Conservation (phyloP, 441 rosid genomes). For the Euphorbia neoarborescens region DNA sequence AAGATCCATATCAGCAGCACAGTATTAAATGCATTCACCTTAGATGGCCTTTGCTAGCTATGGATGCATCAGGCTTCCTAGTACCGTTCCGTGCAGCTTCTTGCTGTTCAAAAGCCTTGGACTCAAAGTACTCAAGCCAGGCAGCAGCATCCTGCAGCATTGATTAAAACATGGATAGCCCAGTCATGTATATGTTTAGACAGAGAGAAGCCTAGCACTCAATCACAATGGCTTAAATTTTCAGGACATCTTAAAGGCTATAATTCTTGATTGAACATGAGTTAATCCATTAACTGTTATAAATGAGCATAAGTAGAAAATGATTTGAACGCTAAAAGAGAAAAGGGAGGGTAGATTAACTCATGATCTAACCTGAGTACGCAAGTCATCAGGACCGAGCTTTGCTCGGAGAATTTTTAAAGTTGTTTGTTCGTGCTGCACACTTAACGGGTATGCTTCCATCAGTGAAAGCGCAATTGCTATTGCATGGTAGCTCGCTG, state of each 20-base stretch:
- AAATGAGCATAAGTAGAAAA: constrained; percentile 1
- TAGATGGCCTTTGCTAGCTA: constrained; percentile 71
- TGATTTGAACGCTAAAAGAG: constrained; percentile 39
- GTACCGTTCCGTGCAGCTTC: constrained; percentile 62
- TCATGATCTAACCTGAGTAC: constrained; percentile 43
- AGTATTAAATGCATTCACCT: constrained; percentile 39
- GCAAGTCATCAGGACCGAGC: constrained; percentile 61
- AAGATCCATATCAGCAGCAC: constrained; percentile 3
- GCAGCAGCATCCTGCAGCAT: constrained; percentile 65
- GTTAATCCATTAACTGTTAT: neutral
- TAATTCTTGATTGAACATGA: neutral
- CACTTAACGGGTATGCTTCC: constrained; percentile 69
- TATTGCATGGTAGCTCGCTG: constrained; percentile 73
- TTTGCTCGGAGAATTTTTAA: constrained; percentile 52
- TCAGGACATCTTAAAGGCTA: neutral
- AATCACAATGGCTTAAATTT: neutral
- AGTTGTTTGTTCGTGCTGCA: constrained; percentile 69
- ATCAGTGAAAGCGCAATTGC: constrained; percentile 71
- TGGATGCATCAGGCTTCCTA: constrained; percentile 57
- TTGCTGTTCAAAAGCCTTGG: constrained; percentile 63
- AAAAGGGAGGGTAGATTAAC: constrained; percentile 39
- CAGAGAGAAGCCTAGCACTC: neutral
- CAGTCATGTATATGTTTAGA: neutral
- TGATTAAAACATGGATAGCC: constrained; percentile 1
- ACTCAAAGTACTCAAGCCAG: constrained; percentile 71